These are phyloP conservation scores for Xylaria sp. DNA, from an alignment of 2,329 filamentous ascomycete genomes.

Conservation along the genomic window DNA sequence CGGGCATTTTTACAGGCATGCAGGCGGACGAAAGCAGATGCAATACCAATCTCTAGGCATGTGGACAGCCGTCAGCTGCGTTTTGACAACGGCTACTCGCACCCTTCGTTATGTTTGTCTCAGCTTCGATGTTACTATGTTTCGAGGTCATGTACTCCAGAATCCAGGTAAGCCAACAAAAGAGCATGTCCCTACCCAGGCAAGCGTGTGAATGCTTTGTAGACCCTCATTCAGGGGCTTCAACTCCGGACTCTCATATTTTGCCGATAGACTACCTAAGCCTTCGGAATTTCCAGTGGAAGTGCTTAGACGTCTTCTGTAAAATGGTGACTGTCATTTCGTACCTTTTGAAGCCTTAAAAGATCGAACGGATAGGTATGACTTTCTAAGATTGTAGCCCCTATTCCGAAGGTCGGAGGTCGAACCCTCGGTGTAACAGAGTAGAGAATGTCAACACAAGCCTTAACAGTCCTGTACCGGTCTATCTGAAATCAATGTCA, in stretches of 20 bases:
- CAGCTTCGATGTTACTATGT: not conserved
- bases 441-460: not conserved
- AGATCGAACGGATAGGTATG: too few species aligned
- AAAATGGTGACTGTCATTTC: too few species aligned
- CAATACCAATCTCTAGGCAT: not conserved
- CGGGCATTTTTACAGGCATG: not conserved
- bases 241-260: too few species aligned
- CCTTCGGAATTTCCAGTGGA: too few species aligned
- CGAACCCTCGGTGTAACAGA: not conserved
- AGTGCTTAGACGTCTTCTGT: too few species aligned
- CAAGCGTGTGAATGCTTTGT: too few species aligned
- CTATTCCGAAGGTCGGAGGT: not conserved
- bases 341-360: too few species aligned
- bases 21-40: not conserved
- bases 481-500: not conserved
- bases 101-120: constrained; percentile 1
- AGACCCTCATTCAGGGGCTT: too few species aligned
- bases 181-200: too few species aligned
- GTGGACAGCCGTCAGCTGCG: not conserved
- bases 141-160: not conserved
- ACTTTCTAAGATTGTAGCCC: too few species aligned
- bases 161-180: not conserved
- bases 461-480: not conserved
- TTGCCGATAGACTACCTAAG: too few species aligned
- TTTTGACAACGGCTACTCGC: constrained; percentile 4